Conservation (phyloP, 306 rosid genomes). For the Castanea mollissima region DNA sequence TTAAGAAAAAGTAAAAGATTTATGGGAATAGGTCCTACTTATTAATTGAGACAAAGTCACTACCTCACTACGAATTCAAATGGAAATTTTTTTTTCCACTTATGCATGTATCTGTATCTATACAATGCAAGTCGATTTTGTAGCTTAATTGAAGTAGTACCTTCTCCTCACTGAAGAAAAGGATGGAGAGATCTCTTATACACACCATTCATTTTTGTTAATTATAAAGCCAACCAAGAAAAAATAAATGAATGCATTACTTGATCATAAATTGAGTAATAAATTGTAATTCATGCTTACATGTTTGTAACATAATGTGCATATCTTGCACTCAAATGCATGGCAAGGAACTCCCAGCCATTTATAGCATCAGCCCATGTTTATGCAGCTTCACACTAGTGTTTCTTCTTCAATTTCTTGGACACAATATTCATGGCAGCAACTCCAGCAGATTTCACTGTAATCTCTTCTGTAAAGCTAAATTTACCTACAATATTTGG, state of each 20-base stretch:
- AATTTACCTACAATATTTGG: slow-evolving; percentile 64
- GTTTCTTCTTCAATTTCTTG: slow-evolving; percentile 89
- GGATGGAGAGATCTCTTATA: too few species aligned
- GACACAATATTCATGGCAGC: slow-evolving; percentile 96
- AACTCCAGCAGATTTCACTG: slow-evolving; percentile 92
- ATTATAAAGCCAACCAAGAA: too few species aligned
- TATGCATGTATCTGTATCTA: too few species aligned
- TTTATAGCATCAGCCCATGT: slow-evolving; percentile 89
- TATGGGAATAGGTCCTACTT: too few species aligned
- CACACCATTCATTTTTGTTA: too few species aligned
- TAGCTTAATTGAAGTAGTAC: too few species aligned
- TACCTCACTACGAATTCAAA: too few species aligned
- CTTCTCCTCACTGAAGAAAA: too few species aligned
- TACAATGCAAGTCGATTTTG: too few species aligned
- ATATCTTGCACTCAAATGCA: slow-evolving; percentile 21
- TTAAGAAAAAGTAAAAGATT: too few species aligned
- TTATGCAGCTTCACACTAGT: slow-evolving; percentile 89
- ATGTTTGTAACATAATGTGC: slow-evolving; percentile 2
- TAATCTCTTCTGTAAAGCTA: slow-evolving; percentile 60
- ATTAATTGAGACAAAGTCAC: too few species aligned
- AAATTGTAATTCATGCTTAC: slow-evolving; percentile 1
- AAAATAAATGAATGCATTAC: neutral
- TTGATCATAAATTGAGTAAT: neutral
- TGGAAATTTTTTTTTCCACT: too few species aligned
- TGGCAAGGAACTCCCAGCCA: slow-evolving; percentile 91